Evolutionary conservation across 140 eudicot genomes (phyloP), one percentile per base, ranked within the genome.

Genomic region (Senecio squalidus): DNA sequence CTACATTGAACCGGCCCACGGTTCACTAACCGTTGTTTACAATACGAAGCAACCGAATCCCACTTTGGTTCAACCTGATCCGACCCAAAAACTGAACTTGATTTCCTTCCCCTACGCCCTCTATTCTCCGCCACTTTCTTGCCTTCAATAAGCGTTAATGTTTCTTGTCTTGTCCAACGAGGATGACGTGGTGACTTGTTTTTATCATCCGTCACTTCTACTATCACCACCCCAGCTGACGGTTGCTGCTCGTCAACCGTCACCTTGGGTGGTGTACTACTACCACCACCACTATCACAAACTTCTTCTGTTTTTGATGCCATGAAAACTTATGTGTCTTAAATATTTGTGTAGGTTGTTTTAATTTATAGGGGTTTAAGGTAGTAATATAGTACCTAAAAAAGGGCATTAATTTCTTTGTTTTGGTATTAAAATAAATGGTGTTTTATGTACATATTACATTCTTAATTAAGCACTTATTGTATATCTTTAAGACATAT

Each of bases 1-100:
- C 97, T 67, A 54, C 97, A 89, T 39, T 89, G 97, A 6, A 85
- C 92, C 6, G 95, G 92, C 18, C 88, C 97, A 10, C 95, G 55
- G 75, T 69, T 77, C 40, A 82, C 88, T 2, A 82, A 91, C 36
- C 70, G 72, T 29, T 66, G 76, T 50, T 44, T 84, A 59, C 97
- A 89, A 74, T 82, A 78, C 1, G 92, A 71, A 0, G 97, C 67
- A 48, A 89, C 83, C 7, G 70, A 68, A 4, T 79, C 97, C 96
- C 97, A 89, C 64, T 89, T 89, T 18, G 95, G 92, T 59, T 88
- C 92, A 6, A 66, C 41, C 18, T 79, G 86, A 26, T 72, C 82
- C 9, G 80, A 57, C 55, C 83, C 88, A 11, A 62, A 70, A 58
- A 60, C 76, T 25, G 85, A 77, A 63, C 51, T 66, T 6, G 89